These are phyloP conservation scores for Lanmaoa rubissima DNA, from an alignment of 768 basidiomycete species.

Conservation along the genomic window DNA sequence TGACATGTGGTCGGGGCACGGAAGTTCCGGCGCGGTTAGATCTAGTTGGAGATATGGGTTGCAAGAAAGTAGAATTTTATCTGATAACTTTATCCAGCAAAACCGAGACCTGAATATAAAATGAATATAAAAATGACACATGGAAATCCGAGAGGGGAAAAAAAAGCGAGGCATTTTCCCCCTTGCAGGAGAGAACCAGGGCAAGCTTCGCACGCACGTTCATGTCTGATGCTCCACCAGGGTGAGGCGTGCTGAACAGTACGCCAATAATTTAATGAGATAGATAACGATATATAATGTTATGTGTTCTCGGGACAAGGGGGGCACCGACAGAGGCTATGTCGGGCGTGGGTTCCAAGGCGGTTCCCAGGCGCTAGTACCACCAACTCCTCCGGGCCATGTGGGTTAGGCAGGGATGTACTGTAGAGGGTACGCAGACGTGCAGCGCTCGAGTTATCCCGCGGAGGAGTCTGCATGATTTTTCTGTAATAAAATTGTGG, in stretches of 20 bases:
- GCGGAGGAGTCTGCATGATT: slow-evolving; percentile 9
- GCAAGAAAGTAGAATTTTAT: slow-evolving; percentile 1
- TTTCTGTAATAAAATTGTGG: slow-evolving; percentile 22
- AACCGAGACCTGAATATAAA: background rate
- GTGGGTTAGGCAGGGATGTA: background rate
- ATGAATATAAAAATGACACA: background rate
- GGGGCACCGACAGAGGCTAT: background rate
- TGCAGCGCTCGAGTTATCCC: slow-evolving; percentile 1
- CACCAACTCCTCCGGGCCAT: background rate
- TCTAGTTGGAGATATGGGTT: background rate
- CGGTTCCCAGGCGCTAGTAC: background rate
- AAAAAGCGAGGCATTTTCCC: slow-evolving; percentile 11
- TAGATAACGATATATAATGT: background rate
- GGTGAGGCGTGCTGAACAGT: slow-evolving; percentile 15
- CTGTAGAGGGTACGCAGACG: background rate
- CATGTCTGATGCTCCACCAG: slow-evolving; percentile 20
- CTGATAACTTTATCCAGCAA: slow-evolving; percentile 3
- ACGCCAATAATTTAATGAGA: background rate
- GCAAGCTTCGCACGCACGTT: slow-evolving; percentile 30
- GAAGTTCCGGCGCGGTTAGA: background rate
- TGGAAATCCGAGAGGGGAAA: slow-evolving; percentile 9
- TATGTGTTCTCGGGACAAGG: background rate
- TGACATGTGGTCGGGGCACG: background rate
- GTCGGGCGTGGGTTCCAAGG: background rate
- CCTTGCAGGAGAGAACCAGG: slow-evolving; percentile 12